Percentiles rank a stretch among this genome's conserved stretches.
These are phyloP conservation scores for Clitoria ternatea DNA, from an alignment of 306 rosid species.

Conservation along the genomic window DNA sequence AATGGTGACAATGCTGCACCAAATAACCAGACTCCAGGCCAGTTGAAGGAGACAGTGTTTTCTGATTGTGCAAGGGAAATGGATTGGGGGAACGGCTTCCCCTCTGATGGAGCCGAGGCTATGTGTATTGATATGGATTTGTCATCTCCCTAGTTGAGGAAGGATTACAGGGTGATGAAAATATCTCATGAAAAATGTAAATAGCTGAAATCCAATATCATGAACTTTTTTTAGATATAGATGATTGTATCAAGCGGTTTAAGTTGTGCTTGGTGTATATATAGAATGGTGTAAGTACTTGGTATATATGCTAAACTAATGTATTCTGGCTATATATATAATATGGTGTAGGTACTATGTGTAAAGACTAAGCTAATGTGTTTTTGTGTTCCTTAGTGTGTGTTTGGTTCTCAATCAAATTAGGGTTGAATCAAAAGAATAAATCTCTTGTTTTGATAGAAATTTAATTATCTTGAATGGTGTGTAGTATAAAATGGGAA, in stretches of 20 bases:
- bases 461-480: too few relatives aligned
- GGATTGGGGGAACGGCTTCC: neutral
- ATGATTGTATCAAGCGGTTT: neutral
- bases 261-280: neutral
- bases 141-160: conserved; percentile 26
- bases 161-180: neutral
- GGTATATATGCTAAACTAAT: neutral
- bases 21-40: neutral
- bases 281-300: too few relatives aligned
- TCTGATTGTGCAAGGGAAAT: neutral
- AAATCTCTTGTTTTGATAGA: too few relatives aligned
- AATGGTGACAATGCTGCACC: neutral
- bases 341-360: neutral
- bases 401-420: too few relatives aligned
- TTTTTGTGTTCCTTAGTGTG: too few relatives aligned
- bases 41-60: neutral
- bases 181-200: neutral
- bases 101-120: neutral
- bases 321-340: too few relatives aligned
- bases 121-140: conserved; percentile 26
- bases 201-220: neutral
- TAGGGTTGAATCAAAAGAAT: too few relatives aligned
- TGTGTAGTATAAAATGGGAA: too few relatives aligned
- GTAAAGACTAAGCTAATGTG: neutral
- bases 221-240: too few relatives aligned